phyloP scores from a whole-genome alignment of 352 stramenopile genomes.

The Pythium scleroteichum region DNA sequence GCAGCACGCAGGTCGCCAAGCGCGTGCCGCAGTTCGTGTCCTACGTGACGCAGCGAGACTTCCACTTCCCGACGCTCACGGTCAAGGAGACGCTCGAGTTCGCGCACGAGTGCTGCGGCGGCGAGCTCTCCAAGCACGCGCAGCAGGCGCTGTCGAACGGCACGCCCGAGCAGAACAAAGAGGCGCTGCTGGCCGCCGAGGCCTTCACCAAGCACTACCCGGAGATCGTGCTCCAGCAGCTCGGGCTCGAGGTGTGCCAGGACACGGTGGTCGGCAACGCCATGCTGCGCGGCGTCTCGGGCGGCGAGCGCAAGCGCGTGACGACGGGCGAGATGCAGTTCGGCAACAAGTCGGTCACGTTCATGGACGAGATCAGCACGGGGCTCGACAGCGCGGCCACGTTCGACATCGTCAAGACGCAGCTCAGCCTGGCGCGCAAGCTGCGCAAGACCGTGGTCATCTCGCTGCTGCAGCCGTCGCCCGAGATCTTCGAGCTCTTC shows the following conservation, averaged over 20 bases:
- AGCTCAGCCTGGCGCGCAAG: no score
- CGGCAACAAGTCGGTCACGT: constrained; percentile 38
- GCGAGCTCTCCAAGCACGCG: constrained; percentile 16
- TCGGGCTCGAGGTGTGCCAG: constrained; percentile 31
- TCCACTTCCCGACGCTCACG: constrained; percentile 25
- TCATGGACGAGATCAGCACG: constrained; percentile 87
- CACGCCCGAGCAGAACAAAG: constrained; percentile 20
- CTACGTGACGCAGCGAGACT: constrained; percentile 24
- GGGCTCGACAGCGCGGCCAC: constrained; percentile 66
- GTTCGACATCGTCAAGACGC: no score
- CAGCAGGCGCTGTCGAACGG: background rate
- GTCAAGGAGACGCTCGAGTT: constrained; percentile 34
- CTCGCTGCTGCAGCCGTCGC: no score
- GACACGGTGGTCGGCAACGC: constrained; percentile 62
- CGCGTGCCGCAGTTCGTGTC: constrained; percentile 17
- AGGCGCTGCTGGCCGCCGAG: constrained; percentile 6
- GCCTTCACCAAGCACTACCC: constrained; percentile 20
- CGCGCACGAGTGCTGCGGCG: constrained; percentile 26
- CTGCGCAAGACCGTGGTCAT: no score
- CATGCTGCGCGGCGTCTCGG: constrained; percentile 54
- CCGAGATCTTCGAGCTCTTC: no score
- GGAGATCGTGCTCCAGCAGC: constrained; percentile 33
- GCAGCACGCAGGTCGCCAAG: constrained; percentile 1
- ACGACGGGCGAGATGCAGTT: constrained; percentile 85
- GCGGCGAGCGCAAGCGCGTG: constrained; percentile 65